A percentile compares a stretch with the other conserved stretches of the same genome.
phyloP scores from a whole-genome alignment of 495 filamentous ascomycete species.

The Lophium mytilinum region DNA sequence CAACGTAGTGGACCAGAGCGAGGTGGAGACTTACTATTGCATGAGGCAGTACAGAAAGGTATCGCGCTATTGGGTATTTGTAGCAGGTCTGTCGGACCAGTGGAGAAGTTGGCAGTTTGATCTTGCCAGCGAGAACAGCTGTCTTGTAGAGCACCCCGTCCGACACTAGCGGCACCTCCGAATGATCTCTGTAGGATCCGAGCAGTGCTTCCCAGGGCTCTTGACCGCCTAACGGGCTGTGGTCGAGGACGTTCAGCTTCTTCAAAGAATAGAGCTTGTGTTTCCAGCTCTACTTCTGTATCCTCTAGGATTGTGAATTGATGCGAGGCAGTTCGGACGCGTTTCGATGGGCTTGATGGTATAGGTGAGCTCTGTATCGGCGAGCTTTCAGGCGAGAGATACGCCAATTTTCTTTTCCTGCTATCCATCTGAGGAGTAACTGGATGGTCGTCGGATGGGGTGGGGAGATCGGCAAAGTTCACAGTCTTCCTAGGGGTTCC shows the following conservation, averaged over 20 bases:
- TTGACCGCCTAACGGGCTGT: conserved; percentile 23
- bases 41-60: conserved; percentile 69
- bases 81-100: conserved; percentile 55
- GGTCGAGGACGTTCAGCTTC: conserved; percentile 16
- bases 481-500: conserved; percentile 18
- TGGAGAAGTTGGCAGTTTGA: conserved; percentile 66
- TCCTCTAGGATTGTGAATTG: conserved; percentile 23
- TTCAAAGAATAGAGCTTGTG: not conserved
- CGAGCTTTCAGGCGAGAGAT: conserved; percentile 38
- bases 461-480: conserved; percentile 21
- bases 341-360: conserved; percentile 16
- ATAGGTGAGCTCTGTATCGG: conserved; percentile 49
- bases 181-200: conserved; percentile 40
- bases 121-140: conserved; percentile 56
- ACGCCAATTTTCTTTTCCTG: conserved; percentile 27
- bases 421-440: conserved; percentile 14
- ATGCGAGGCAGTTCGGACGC: conserved; percentile 35
- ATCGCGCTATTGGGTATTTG: conserved; percentile 50
- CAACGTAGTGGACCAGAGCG: not conserved
- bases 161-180: conserved; percentile 38
- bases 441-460: not conserved
- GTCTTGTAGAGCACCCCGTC: conserved; percentile 34
- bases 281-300: conserved; percentile 9
- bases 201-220: conserved; percentile 17
- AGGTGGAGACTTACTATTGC: conserved; percentile 57